Evolutionary conservation across 1,139 yeast species (phyloP).

Genomic region (Suhomyces ambrosiae): DNA sequence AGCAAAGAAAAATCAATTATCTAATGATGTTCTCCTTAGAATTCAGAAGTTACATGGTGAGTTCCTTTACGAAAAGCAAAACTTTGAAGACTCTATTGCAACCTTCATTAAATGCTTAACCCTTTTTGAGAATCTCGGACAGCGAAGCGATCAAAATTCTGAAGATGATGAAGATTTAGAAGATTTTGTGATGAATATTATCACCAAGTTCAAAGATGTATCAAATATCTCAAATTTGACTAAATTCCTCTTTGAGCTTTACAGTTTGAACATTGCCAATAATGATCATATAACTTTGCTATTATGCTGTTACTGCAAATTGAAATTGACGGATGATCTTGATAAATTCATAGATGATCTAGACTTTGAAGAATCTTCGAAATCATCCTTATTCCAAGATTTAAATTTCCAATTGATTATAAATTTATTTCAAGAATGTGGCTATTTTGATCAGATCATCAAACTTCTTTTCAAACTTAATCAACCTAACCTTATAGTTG

Average conservation of each 20-base stretch:
- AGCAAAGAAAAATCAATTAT: conserved; percentile 52
- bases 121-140: conserved; percentile 15
- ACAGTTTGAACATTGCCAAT: conserved; percentile 55
- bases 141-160: not conserved
- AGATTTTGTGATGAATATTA: conserved; percentile 73
- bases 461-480: conserved; percentile 69
- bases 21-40: conserved; percentile 41
- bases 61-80: conserved; percentile 64
- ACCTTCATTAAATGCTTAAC: conserved; percentile 57
- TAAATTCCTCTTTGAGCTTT: conserved; percentile 60
- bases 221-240: conserved; percentile 71
- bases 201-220: conserved; percentile 83
- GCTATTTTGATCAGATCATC: conserved; percentile 69
- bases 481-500: conserved; percentile 76
- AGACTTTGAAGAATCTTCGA: conserved; percentile 24
- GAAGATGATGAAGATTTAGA: conserved; percentile 29
- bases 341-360: conserved; percentile 56
- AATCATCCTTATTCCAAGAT: conserved; percentile 28
- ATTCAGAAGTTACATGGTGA: conserved; percentile 75
- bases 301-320: conserved; percentile 80
- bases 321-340: conserved; percentile 63
- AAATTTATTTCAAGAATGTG: conserved; percentile 75
- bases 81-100: conserved; percentile 66
- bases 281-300: conserved; percentile 82
- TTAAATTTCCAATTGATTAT: conserved; percentile 76